Base-by-base conservation (phyloP, 768 basidiomycete species). In the Pilatotrama ljubarskyi region DNA sequence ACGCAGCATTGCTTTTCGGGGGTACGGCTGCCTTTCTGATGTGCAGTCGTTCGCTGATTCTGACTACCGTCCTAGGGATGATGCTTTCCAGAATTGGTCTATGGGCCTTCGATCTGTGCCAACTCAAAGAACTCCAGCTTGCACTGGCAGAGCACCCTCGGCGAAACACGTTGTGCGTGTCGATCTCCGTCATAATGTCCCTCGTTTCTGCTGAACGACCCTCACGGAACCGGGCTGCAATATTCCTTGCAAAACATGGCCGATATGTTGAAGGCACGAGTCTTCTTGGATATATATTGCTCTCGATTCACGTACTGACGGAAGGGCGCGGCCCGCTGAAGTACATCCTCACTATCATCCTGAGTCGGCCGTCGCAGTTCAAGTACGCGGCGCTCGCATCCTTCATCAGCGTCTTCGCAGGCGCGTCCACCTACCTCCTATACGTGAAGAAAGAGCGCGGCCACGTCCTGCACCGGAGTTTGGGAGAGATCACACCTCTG, bases 21-120 rank as follows among this genome's bases (percentile, higher is more conserved):
- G 78, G 79, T 76, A 35, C 22, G 73, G 52, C 25, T 48, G 14
- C 13, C 32, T 6, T 10, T 47, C n/a, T 9, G 8, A 50, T 20
- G 36, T 29, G 10, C 48, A 8, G 13, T 35, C 25, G 18, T 13
- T 24, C 8, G 25, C 24, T 18, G 15, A 22, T 51, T 13, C 59
- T 11, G 22, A 20, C 22, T 24, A 43, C 22, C 25, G 35, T 49
- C 38, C 1, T 55, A 75, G 80, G 81, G 14, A 79, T 83, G 75
- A 78, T 80, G 4, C 64, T 78, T 1, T 77, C 76, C 0, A 70
- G 80, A 7, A 75, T 81, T 32, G 80, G 81, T 0, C 73, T 84
- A 0, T 83, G 82, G 81, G 73, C 76, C 0, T 83, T 84, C 66
- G 83, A 84, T 64, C 73, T 84, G 8, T 72, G 73, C 46, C 82